These are phyloP conservation scores for Pleurotus eryngii DNA, from an alignment of 768 basidiomycete species.

Conservation along the genomic window DNA sequence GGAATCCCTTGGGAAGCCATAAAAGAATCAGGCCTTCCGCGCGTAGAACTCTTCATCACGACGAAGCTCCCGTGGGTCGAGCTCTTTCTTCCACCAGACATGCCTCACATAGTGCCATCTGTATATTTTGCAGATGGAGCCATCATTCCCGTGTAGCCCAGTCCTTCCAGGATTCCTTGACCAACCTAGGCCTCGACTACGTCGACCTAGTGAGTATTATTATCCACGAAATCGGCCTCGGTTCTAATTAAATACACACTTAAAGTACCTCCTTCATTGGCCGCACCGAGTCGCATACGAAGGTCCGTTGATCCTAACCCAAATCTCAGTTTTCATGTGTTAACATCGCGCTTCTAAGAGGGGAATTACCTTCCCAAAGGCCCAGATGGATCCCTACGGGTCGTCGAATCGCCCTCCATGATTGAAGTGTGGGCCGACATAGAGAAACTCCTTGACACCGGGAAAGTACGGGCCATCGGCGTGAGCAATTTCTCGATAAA, in stretches of 20 bases:
- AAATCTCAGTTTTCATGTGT: too few relatives aligned
- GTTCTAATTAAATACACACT: background rate
- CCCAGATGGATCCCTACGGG: conserved; percentile 31
- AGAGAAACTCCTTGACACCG: conserved; percentile 45
- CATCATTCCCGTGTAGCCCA: conserved; percentile 34
- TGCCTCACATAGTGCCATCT: background rate
- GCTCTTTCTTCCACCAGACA: background rate
- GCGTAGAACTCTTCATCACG: conserved; percentile 46
- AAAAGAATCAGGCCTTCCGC: conserved; percentile 43
- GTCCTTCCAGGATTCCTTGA: conserved; percentile 39
- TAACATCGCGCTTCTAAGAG: conserved; percentile 5
- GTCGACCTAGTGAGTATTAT: conserved; percentile 38
- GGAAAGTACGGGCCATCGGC: conserved; percentile 49
- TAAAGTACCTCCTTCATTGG: conserved; percentile 50
- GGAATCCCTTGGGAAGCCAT: conserved; percentile 39
- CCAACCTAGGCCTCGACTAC: conserved; percentile 39
- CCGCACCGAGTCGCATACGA: conserved; percentile 35
- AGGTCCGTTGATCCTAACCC: conserved; percentile 15
- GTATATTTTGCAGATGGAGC: conserved; percentile 25
- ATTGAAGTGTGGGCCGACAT: conserved; percentile 48
- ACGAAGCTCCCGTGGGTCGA: conserved; percentile 41
- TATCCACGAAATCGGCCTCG: background rate
- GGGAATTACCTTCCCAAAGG: conserved; percentile 21
- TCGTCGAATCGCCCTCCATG: conserved; percentile 29
- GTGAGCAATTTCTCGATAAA: conserved; percentile 62